A percentile compares a stretch with the other conserved stretches of the same genome.
Evolutionary conservation across 2,329 filamentous ascomycete species (phyloP).

Genomic region (Scleromitrula shiraiana): DNA sequence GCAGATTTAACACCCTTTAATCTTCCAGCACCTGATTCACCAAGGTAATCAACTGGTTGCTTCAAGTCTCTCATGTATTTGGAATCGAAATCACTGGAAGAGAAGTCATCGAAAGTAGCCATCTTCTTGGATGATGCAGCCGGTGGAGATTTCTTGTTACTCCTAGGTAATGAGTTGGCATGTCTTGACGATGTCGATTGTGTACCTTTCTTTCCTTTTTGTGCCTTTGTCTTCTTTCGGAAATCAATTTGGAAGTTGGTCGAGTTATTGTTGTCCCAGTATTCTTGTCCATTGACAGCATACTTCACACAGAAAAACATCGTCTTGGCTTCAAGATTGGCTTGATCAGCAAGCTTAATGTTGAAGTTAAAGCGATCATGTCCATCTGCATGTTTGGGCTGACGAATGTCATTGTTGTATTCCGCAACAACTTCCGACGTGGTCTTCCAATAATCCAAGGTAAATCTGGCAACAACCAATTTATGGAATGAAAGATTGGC

Average conservation of each 20-base stretch:
- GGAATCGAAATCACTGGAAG: slow-evolving; percentile 40
- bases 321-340: slow-evolving; percentile 87
- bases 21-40: slow-evolving; percentile 50
- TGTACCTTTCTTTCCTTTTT: slow-evolving; percentile 47
- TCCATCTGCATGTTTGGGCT: slow-evolving; percentile 54
- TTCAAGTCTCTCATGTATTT: slow-evolving; percentile 45
- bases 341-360: slow-evolving; percentile 85
- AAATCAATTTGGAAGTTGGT: slow-evolving; percentile 96
- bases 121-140: slow-evolving; percentile 40
- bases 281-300: slow-evolving; percentile 72
- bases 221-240: slow-evolving; percentile 63
- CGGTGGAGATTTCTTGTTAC: slow-evolving; percentile 48
- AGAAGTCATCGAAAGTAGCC: slow-evolving; percentile 61
- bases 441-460: slow-evolving; percentile 97
- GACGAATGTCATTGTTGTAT: slow-evolving; percentile 70
- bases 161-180: slow-evolving; percentile 54
- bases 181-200: slow-evolving; percentile 44
- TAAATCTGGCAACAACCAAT: slow-evolving; percentile 83
- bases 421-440: slow-evolving; percentile 91
- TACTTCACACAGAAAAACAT: slow-evolving; percentile 90
- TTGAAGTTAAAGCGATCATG: slow-evolving; percentile 90
- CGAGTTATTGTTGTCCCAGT: slow-evolving; percentile 87
- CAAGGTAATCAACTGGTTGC: slow-evolving; percentile 53
- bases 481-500: slow-evolving; percentile 89
- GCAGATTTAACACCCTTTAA: slow-evolving; percentile 63